Percentiles rank a stretch among this genome's conserved stretches.
phyloP scores from a whole-genome alignment of 306 rosid genomes.

The Prunus mume region DNA sequence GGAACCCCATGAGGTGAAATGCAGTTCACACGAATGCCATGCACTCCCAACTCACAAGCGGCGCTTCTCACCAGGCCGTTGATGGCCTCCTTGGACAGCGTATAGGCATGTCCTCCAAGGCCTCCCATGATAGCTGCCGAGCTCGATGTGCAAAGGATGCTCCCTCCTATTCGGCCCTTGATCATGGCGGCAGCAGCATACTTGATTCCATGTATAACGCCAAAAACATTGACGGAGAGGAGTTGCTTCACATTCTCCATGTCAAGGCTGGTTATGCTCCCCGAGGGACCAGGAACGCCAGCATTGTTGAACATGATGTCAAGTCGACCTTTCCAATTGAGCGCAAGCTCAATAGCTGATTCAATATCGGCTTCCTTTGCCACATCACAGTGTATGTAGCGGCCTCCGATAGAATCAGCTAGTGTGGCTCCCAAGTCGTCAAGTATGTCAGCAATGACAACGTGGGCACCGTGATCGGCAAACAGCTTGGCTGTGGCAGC shows the following conservation, averaged over 20 bases:
- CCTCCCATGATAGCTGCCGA: slow-evolving; percentile 73
- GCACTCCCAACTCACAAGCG: slow-evolving; percentile 74
- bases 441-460: slow-evolving; percentile 68
- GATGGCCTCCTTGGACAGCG: slow-evolving; percentile 63
- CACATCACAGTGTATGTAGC: slow-evolving; percentile 77
- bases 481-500: slow-evolving; percentile 71
- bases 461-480: slow-evolving; percentile 65
- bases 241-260: slow-evolving; percentile 42
- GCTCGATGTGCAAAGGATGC: slow-evolving; percentile 79
- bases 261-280: slow-evolving; percentile 57
- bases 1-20: slow-evolving; percentile 83
- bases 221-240: slow-evolving; percentile 50
- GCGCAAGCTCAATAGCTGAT: slow-evolving; percentile 55
- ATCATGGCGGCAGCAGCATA: slow-evolving; percentile 75
- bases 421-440: slow-evolving; percentile 54
- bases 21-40: slow-evolving; percentile 69
- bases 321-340: slow-evolving; percentile 62
- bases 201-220: slow-evolving; percentile 69
- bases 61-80: slow-evolving; percentile 60
- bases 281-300: slow-evolving; percentile 49
- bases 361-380: slow-evolving; percentile 64
- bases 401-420: slow-evolving; percentile 54
- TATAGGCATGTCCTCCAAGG: slow-evolving; percentile 58
- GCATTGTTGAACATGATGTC: slow-evolving; percentile 88
- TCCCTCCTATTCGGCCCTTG: slow-evolving; percentile 45